Conservation (phyloP, 2,329 filamentous ascomycete species). For the Cyphellophora europaea region DNA sequence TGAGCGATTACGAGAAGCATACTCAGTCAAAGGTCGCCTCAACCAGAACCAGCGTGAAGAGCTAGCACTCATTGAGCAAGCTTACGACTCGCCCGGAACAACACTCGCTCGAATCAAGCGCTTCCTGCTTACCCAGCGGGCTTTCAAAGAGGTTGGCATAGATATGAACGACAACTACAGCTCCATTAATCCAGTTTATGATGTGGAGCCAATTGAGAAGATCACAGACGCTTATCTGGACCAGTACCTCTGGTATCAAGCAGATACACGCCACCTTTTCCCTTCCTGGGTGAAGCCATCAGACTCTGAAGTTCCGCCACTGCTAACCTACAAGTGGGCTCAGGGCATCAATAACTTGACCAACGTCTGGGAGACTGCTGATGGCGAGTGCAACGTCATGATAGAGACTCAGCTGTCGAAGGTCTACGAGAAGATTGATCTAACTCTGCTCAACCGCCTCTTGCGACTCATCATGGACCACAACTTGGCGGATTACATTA, state of each 20-base stretch:
- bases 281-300: constrained; percentile 99
- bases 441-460: constrained; percentile 88
- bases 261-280: constrained; percentile 93
- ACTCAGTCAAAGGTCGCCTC: constrained; percentile 91
- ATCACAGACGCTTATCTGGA: constrained; percentile 98
- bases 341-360: constrained; percentile 98
- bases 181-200: constrained; percentile 97
- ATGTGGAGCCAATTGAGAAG: constrained; percentile 98
- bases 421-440: constrained; percentile 97
- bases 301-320: constrained; percentile 89
- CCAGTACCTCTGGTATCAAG: constrained; percentile 98
- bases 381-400: constrained; percentile 97
- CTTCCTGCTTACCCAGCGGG: constrained; percentile 90
- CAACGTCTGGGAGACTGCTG: constrained; percentile 85
- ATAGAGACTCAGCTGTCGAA: constrained; percentile 98
- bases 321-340: constrained; percentile 97
- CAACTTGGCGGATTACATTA: constrained; percentile 98
- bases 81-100: constrained; percentile 94
- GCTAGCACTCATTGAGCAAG: constrained; percentile 91
- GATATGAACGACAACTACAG: constrained; percentile 99
- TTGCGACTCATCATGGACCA: constrained; percentile 97
- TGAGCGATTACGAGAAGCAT: constrained; percentile 86
- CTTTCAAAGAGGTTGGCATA: constrained; percentile 98
- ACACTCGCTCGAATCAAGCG: constrained; percentile 95
- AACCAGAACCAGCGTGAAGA: constrained; percentile 98